Evolutionary conservation across 352 stramenopile species (phyloP).

Genomic region (Globisporangium yorkense): DNA sequence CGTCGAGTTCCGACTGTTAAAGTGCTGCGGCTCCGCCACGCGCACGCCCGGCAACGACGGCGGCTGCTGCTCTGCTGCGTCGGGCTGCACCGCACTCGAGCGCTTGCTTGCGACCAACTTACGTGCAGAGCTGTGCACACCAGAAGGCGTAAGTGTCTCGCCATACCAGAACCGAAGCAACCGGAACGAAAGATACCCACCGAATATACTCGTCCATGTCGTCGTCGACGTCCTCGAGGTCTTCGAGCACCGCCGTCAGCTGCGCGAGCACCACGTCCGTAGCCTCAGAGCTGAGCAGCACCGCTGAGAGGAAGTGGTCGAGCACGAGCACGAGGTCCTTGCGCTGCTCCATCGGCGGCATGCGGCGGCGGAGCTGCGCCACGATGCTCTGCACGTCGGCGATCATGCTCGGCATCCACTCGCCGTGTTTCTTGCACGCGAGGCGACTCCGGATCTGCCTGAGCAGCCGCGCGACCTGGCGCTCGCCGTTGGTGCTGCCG

Average conservation of each 20-base stretch:
- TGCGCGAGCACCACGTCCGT: conserved; percentile 24
- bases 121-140: conserved; percentile 24
- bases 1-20: conserved; percentile 8
- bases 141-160: neutral
- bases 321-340: conserved; percentile 58
- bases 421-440: conserved; percentile 56
- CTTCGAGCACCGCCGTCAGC: conserved; percentile 34
- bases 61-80: conserved; percentile 4
- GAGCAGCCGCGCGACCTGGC: conserved; percentile 40
- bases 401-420: conserved; percentile 65
- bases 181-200: conserved; percentile 17
- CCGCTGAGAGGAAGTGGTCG: conserved; percentile 64
- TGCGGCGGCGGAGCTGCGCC: conserved; percentile 23
- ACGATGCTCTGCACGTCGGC: conserved; percentile 37
- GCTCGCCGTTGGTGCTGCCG: conserved; percentile 20
- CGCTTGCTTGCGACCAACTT: conserved; percentile 32
- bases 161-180: no score
- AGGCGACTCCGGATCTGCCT: conserved; percentile 56
- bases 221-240: conserved; percentile 17
- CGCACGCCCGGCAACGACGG: conserved; percentile 7
- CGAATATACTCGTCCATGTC: conserved; percentile 57
- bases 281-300: conserved; percentile 45
- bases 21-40: conserved; percentile 12
- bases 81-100: conserved; percentile 7
- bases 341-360: conserved; percentile 32